These are phyloP conservation scores for Fusarium chaquense DNA, from an alignment of 2,329 filamentous ascomycete species.

Conservation along the genomic window DNA sequence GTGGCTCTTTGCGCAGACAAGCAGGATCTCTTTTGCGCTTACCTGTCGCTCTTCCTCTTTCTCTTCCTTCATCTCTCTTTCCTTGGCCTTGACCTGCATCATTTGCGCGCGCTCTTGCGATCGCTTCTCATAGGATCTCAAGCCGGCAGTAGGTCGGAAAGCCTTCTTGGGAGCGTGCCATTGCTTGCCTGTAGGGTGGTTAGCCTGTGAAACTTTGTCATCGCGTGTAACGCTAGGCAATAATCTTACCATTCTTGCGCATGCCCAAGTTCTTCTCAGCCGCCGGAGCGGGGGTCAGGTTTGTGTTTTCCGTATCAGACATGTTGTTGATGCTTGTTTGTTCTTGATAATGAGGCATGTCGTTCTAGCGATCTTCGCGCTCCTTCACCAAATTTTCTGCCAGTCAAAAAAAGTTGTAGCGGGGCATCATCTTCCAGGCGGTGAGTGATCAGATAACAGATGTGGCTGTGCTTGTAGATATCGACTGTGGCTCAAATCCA, in stretches of 20 bases:
- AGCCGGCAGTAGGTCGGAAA: slow-evolving; percentile 83
- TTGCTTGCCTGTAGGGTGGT: slow-evolving; percentile 79
- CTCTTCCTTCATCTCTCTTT: slow-evolving; percentile 96
- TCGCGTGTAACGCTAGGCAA: neutral
- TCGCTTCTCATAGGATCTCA: slow-evolving; percentile 83
- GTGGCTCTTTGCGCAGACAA: neutral
- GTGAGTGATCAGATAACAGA: slow-evolving; percentile 16
- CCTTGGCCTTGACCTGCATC: slow-evolving; percentile 87
- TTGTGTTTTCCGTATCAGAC: slow-evolving; percentile 54
- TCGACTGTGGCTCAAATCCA: slow-evolving; percentile 41
- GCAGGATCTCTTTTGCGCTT: slow-evolving; percentile 44
- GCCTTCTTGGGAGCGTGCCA: slow-evolving; percentile 88
- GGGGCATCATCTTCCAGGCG: slow-evolving; percentile 36
- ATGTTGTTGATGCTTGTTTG: slow-evolving; percentile 52
- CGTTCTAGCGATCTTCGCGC: slow-evolving; percentile 19
- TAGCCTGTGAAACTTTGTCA: slow-evolving; percentile 11
- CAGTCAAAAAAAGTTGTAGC: slow-evolving; percentile 44
- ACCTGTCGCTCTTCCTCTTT: slow-evolving; percentile 92
- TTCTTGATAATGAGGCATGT: slow-evolving; percentile 20
- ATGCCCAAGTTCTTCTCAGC: slow-evolving; percentile 68
- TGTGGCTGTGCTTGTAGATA: slow-evolving; percentile 35
- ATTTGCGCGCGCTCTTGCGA: slow-evolving; percentile 75
- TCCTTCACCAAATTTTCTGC: slow-evolving; percentile 48
- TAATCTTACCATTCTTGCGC: slow-evolving; percentile 80
- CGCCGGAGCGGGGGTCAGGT: slow-evolving; percentile 52